These are phyloP conservation scores for Candida gorgasii DNA, from an alignment of 805 yeast genomes.

Conservation along the genomic window DNA sequence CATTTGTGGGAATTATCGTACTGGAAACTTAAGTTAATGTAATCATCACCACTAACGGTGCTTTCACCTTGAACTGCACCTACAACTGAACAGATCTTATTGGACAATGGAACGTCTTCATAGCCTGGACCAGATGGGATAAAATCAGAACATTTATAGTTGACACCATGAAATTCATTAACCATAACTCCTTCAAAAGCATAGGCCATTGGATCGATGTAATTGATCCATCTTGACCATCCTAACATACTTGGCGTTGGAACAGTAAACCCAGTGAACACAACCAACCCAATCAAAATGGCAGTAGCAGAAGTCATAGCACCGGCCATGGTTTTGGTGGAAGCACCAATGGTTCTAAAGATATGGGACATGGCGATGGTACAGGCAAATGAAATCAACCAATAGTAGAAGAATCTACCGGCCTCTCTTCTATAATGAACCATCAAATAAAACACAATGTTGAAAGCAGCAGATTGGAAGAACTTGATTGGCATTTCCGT, in stretches of 20 bases:
- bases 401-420: slow-evolving; percentile 39
- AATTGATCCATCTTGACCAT: slow-evolving; percentile 62
- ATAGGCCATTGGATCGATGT: slow-evolving; percentile 43
- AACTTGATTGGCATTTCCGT: slow-evolving; percentile 65
- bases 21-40: slow-evolving; percentile 47
- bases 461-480: slow-evolving; percentile 29
- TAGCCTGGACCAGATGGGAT: slow-evolving; percentile 65
- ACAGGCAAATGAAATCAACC: slow-evolving; percentile 30
- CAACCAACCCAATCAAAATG: slow-evolving; percentile 51
- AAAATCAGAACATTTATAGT: slow-evolving; percentile 50
- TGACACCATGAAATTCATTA: slow-evolving; percentile 61
- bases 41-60: slow-evolving; percentile 60
- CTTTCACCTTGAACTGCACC: slow-evolving; percentile 60
- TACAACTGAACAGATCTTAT: slow-evolving; percentile 57
- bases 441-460: slow-evolving; percentile 48
- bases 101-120: slow-evolving; percentile 31
- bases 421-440: slow-evolving; percentile 41
- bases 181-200: slow-evolving; percentile 59
- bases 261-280: slow-evolving; percentile 51
- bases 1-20: slow-evolving; percentile 65
- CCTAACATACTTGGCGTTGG: slow-evolving; percentile 51
- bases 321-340: slow-evolving; percentile 39
- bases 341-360: slow-evolving; percentile 44
- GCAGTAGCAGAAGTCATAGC: slow-evolving; percentile 50
- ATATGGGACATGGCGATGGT: slow-evolving; percentile 43